phyloP scores from a whole-genome alignment of 257 asterid genomes.

The Cordia subcordata region DNA sequence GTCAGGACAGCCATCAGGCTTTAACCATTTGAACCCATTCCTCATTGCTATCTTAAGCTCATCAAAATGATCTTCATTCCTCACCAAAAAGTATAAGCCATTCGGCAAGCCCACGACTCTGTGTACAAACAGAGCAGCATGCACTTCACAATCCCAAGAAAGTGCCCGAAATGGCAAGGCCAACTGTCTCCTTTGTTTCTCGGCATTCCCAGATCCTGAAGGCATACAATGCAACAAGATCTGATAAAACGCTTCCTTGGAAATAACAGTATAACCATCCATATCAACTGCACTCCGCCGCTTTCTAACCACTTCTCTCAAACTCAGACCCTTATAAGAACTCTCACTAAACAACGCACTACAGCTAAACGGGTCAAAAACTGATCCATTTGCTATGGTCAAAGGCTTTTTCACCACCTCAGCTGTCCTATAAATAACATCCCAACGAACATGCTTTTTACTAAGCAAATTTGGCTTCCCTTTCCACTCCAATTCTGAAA shows the following conservation, averaged over 20 bases:
- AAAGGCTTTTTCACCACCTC: constrained; percentile 63
- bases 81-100: constrained; percentile 78
- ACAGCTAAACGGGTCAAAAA: constrained; percentile 38
- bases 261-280: constrained; percentile 70
- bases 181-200: constrained; percentile 51
- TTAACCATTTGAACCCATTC: constrained; percentile 70
- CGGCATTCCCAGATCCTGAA: constrained; percentile 43
- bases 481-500: constrained; percentile 58
- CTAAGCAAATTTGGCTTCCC: constrained; percentile 83
- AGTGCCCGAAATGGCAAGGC: constrained; percentile 74
- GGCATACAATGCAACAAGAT: constrained; percentile 82
- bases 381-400: constrained; percentile 21
- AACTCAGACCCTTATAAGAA: constrained; percentile 49
- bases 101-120: constrained; percentile 71
- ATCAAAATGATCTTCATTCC: constrained; percentile 64
- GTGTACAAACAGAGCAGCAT: constrained; percentile 81
- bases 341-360: constrained; percentile 37
- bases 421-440: constrained; percentile 69
- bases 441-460: constrained; percentile 88
- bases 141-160: constrained; percentile 78
- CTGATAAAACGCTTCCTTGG: constrained; percentile 74
- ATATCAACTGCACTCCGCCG: constrained; percentile 96
- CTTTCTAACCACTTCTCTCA: constrained; percentile 70
- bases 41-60: constrained; percentile 57
- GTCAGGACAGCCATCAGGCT: constrained; percentile 80